phyloP scores from a whole-genome alignment of 768 basidiomycete species.

The Stropharia rugosoannulata region DNA sequence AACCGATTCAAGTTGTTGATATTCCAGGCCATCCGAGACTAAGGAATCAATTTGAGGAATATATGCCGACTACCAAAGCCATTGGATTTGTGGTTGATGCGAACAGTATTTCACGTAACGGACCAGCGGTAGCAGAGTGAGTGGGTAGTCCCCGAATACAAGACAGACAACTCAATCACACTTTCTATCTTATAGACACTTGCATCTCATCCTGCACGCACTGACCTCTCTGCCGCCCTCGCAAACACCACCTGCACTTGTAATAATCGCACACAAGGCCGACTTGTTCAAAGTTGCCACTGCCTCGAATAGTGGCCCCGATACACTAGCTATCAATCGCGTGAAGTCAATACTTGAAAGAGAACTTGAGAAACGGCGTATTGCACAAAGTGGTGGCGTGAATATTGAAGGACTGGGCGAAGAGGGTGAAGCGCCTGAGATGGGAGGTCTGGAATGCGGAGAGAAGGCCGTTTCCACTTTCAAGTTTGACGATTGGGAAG shows the following conservation, averaged over 20 bases:
- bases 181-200: constrained; percentile 47
- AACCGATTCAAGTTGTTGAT: constrained; percentile 60
- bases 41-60: constrained; percentile 68
- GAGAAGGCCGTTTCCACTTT: constrained; percentile 54
- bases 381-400: constrained; percentile 61
- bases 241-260: constrained; percentile 53
- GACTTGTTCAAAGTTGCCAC: constrained; percentile 62
- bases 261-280: constrained; percentile 75
- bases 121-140: constrained; percentile 76
- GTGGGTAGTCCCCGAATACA: constrained; percentile 24
- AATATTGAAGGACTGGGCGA: constrained; percentile 73
- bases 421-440: constrained; percentile 61
- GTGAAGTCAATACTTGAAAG: constrained; percentile 80
- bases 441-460: constrained; percentile 75
- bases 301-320: constrained; percentile 32
- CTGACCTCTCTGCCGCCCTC: constrained; percentile 75
- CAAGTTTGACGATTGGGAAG: constrained; percentile 82
- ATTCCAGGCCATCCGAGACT: constrained; percentile 86
- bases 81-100: constrained; percentile 81
- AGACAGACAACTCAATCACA: neutral
- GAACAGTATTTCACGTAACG: constrained; percentile 75
- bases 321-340: constrained; percentile 59
- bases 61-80: constrained; percentile 59
- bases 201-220: constrained; percentile 70
- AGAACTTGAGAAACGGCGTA: constrained; percentile 77